Evolutionary conservation across 768 basidiomycete genomes (phyloP), one percentile per base, ranked within the genome.

Genomic region (Baorangia bicolor): DNA sequence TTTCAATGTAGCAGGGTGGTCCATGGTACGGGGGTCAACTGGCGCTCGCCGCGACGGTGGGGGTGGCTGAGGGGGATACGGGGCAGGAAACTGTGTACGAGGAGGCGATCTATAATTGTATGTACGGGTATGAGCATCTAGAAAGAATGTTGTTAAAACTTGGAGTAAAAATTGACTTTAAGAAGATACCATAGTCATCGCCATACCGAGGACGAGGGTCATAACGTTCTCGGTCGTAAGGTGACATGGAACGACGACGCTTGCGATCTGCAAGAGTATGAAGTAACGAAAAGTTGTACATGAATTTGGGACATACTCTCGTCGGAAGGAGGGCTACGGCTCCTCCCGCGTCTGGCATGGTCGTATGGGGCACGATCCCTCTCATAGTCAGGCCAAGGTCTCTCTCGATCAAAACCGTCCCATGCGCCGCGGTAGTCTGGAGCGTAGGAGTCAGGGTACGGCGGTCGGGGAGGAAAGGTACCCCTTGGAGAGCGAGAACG

Each of bases 161-260:
- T 14, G 45, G 16, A 42, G 5, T 39, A 25, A 43, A 46, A 49
- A 41, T 23, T 10, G 9, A 40, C 39, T 39, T 4, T 55, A 51
- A 54, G 48, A 57, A 64, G 78, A 74, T 78, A 92, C 91, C 90
- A 70, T 86, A 87, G 64, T 92, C 89, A 49, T 94, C 92, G 55
- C 74, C 84, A 66, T 90, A 91, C 48, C 91, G 82, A 34, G 90
- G 90, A 46, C 92, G 81, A 49, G 91, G 87, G 56, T 92, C 91
- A 66, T 86, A 92, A 41, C 91, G 76, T 53, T 91, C 90, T 55
- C 91, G 79, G 66, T 93, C 92, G 63, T 88, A 91, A 13, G 92
- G 92, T 23, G 79, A 72, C 57, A 74, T 60, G 20, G 92, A 93
- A 59, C 92, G 80, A 56, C 91, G 84, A 56, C 92, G 86, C 69